Conservation (phyloP, 129 eudicot genomes). For the Centaurea solstitialis region DNA sequence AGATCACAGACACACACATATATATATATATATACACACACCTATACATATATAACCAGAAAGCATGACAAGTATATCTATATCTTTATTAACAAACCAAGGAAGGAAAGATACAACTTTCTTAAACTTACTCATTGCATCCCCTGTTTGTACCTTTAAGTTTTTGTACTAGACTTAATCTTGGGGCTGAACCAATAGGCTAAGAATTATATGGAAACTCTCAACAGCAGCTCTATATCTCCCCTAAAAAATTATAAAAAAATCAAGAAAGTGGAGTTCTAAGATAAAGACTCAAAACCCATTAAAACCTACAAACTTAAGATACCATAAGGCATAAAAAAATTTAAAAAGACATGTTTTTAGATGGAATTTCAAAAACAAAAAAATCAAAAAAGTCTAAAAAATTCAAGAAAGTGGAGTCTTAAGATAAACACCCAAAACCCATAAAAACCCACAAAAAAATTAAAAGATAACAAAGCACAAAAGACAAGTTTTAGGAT, state of each 20-base stretch:
- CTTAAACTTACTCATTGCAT: constrained; percentile 80
- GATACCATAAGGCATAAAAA: constrained; percentile 11
- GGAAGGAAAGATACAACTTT: constrained; percentile 81
- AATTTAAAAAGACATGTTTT: background rate
- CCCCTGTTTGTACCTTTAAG: constrained; percentile 73
- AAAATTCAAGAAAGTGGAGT: background rate
- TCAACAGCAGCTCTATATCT: constrained; percentile 76
- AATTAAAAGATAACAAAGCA: constrained; percentile 18
- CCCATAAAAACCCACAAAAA: constrained; percentile 3
- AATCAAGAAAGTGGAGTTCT: background rate
- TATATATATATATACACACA: too few relatives aligned
- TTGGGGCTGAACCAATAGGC: constrained; percentile 66
- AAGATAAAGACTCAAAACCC: constrained; percentile 8
- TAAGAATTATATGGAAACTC: constrained; percentile 79
- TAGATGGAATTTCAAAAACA: background rate
- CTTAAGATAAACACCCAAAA: background rate
- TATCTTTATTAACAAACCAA: too few relatives aligned
- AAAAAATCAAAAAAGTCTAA: too few relatives aligned
- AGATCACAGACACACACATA: too few relatives aligned
- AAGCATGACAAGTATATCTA: too few relatives aligned
- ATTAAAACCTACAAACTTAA: background rate
- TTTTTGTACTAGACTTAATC: constrained; percentile 59
- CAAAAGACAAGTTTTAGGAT: too few relatives aligned
- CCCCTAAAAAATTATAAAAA: background rate
- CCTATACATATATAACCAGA: too few relatives aligned